phyloP scores from a whole-genome alignment of 1,139 yeast species.

The Ogataea hybrid region DNA sequence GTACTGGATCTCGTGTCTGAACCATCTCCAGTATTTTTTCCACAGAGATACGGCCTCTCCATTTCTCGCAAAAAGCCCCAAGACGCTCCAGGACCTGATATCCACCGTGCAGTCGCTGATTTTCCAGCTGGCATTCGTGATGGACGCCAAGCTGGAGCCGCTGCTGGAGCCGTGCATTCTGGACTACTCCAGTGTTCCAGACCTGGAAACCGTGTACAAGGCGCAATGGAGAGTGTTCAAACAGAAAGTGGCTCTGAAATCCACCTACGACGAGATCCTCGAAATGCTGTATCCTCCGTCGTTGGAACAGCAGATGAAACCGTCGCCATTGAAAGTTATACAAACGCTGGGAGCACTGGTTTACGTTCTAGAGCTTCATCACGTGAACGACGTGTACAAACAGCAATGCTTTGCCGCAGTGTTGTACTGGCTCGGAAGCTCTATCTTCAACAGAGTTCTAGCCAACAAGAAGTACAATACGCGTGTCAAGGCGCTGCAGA shows the following conservation, averaged over 20 bases:
- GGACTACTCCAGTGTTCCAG: conserved; percentile 64
- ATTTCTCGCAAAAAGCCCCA: conserved; percentile 53
- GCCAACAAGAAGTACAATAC: conserved; percentile 65
- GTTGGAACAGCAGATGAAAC: conserved; percentile 62
- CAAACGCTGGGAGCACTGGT: conserved; percentile 88
- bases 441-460: conserved; percentile 70
- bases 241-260: conserved; percentile 38
- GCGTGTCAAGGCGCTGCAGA: conserved; percentile 84
- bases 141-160: conserved; percentile 56
- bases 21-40: conserved; percentile 64
- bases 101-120: conserved; percentile 58
- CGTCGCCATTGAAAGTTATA: conserved; percentile 83
- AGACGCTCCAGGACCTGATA: conserved; percentile 57
- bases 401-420: conserved; percentile 79
- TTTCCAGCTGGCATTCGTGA: conserved; percentile 62
- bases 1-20: conserved; percentile 70
- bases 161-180: conserved; percentile 63
- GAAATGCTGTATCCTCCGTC: conserved; percentile 74
- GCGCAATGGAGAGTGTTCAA: conserved; percentile 77
- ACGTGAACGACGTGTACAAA: conserved; percentile 70
- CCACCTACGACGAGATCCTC: conserved; percentile 65
- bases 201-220: conserved; percentile 58
- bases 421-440: conserved; percentile 72
- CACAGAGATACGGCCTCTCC: conserved; percentile 46
- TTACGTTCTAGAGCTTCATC: conserved; percentile 79